Evolutionary conservation across 805 yeast species (phyloP), one percentile per base, ranked within the genome.

Genomic region (Metschnikowia gelsemii): DNA sequence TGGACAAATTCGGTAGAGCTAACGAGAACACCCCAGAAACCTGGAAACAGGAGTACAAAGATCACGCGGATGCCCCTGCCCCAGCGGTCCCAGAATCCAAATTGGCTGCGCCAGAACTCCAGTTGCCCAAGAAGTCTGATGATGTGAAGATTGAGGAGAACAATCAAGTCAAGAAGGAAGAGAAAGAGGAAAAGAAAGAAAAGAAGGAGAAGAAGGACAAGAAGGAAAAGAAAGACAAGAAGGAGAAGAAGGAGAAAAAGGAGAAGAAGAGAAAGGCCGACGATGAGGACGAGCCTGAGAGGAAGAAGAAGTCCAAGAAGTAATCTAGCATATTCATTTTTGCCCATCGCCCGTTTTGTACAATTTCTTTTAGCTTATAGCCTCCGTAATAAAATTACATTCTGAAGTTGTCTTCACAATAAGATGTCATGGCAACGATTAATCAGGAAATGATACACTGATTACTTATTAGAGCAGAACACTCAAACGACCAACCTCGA

Each of bases 11-110:
- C 61, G 99, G 99, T 51, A 84, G 96, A 73, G 76, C 74, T 50
- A 93, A 89, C 62, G 99, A 93, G 69, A 83, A 79, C 64, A 93
- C 99, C 21, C 99, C 99, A 58, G 85, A 79, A 34, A 75, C 80
- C 29, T 93, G 99, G 99, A 89, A 88, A 73, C 74, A 75, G 56
- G 81, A 79, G 35, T 93, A 91, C 66, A 85, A 83, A 54, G 80
- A 83, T 61, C 85, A 79, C 60, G 72, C 66, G 37, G 84, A 76
- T 44, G 75, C 72, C 37, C 70, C 72, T 17, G 82, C 84, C 35
- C 82, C 82, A 32, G 75, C 79, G 31, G 73, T 76, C 40, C 82
- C 82, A 30, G 81, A 66, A 47, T 65, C 74, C 40, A 78, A 77
- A 59, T 64, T 75, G 51, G 66, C 63, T 45, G 73, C 73, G 32